Percentiles rank a stretch among this genome's conserved stretches.
These are phyloP conservation scores for Solanum megistacrolobum DNA, from an alignment of 257 asterid genomes.

Conservation along the genomic window DNA sequence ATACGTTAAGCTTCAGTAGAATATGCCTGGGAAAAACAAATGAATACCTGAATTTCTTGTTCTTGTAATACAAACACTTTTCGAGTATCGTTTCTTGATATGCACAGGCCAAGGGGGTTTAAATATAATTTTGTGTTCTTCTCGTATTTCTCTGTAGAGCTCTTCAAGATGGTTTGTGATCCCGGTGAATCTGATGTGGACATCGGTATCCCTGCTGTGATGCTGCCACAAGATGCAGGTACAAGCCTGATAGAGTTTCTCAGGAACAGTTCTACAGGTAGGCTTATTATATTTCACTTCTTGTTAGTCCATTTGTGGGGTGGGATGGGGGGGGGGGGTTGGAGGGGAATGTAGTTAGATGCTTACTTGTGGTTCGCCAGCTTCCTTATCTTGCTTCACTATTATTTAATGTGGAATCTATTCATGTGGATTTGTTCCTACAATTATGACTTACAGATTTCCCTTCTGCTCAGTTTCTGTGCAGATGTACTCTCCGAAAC, in stretches of 20 bases:
- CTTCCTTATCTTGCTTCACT: not conserved
- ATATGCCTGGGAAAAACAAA: not conserved
- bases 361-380: not conserved
- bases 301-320: not conserved
- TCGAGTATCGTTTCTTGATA: not conserved
- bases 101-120: not conserved
- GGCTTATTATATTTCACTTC: constrained; percentile 6
- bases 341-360: not conserved
- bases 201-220: constrained; percentile 75
- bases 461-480: constrained; percentile 57
- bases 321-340: not conserved
- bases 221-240: constrained; percentile 98
- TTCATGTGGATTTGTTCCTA: not conserved
- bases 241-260: constrained; percentile 37
- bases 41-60: not conserved
- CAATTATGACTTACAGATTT: not conserved
- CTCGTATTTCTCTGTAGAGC: constrained; percentile 40
- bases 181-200: constrained; percentile 52
- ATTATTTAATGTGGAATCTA: not conserved
- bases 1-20: not conserved
- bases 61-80: not conserved
- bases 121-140: not conserved
- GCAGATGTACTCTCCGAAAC: constrained; percentile 21
- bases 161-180: constrained; percentile 99
- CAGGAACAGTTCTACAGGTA: constrained; percentile 54